Percentiles rank a stretch among this genome's conserved stretches.
Evolutionary conservation across 2,329 filamentous ascomycete species (phyloP).

Genomic region (Verticillium alfalfae): DNA sequence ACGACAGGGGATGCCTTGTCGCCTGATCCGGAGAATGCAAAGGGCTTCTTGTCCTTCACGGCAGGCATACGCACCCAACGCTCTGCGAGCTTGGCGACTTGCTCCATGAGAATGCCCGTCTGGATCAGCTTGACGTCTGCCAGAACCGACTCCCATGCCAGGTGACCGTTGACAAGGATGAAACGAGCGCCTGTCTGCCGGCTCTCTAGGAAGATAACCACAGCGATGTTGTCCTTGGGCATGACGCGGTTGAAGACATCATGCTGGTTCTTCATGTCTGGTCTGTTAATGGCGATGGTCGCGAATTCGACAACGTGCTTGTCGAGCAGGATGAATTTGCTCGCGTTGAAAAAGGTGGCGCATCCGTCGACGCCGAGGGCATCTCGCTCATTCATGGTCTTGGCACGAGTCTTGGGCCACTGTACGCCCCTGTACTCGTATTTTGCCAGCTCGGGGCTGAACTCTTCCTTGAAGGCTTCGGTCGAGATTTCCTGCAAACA

Average conservation of each 20-base stretch:
- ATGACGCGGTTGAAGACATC: conserved; percentile 98
- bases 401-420: conserved; percentile 83
- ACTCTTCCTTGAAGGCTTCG: conserved; percentile 86
- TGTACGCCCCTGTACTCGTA: conserved; percentile 91
- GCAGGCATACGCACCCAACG: conserved; percentile 76
- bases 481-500: conserved; percentile 92
- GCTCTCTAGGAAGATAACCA: conserved; percentile 90
- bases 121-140: conserved; percentile 96
- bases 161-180: conserved; percentile 89
- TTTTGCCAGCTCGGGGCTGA: conserved; percentile 79
- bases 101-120: conserved; percentile 90
- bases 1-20: conserved; percentile 44
- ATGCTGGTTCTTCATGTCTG: conserved; percentile 95
- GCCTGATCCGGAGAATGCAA: conserved; percentile 27
- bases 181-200: conserved; percentile 82
- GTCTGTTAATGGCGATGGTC: conserved; percentile 85
- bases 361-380: conserved; percentile 90
- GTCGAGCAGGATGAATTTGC: conserved; percentile 89
- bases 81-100: conserved; percentile 79
- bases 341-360: conserved; percentile 93
- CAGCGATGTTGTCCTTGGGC: conserved; percentile 95
- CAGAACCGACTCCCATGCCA: conserved; percentile 88
- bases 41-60: conserved; percentile 72
- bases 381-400: conserved; percentile 87
- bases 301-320: conserved; percentile 93